Conservation (phyloP, 1,284 basidiomycete genomes). For the Butyriboletus regius region DNA sequence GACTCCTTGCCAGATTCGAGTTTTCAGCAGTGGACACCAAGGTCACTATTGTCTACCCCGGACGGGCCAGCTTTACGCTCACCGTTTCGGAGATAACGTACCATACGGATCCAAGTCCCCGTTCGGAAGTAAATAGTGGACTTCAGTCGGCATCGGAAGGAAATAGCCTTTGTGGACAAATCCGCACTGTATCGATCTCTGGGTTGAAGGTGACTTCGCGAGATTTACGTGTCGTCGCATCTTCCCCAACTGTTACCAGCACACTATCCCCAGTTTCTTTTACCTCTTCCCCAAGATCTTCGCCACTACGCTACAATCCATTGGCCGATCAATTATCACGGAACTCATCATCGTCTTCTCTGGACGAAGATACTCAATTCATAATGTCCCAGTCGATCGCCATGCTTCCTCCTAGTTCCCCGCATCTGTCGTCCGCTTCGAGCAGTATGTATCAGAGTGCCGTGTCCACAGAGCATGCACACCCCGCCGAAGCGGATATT, state of each 20-base stretch:
- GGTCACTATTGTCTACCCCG: constrained; percentile 60
- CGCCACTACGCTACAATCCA: constrained; percentile 31
- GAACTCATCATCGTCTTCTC: constrained; percentile 39
- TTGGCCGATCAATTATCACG: constrained; percentile 32
- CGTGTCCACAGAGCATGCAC: constrained; percentile 39
- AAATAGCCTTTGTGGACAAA: constrained; percentile 12
- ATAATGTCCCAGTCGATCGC: constrained; percentile 71
- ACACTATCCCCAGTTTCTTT: constrained; percentile 19
- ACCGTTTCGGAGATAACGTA: constrained; percentile 55
- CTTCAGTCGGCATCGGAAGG: constrained; percentile 28
- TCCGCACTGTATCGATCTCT: constrained; percentile 43
- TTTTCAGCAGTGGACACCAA: constrained; percentile 65
- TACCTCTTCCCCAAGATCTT: constrained; percentile 17
- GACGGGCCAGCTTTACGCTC: constrained; percentile 54
- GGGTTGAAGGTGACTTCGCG: constrained; percentile 45
- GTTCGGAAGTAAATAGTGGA: constrained; percentile 9
- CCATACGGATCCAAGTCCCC: constrained; percentile 30
- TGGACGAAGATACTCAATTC: constrained; percentile 60
- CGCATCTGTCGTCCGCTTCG: constrained; percentile 43
- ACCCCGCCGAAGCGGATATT: neutral
- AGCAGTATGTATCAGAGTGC: constrained; percentile 72
- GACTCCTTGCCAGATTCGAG: constrained; percentile 73
- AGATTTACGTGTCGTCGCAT: constrained; percentile 33
- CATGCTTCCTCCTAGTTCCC: constrained; percentile 43
- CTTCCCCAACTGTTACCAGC: constrained; percentile 17